A percentile compares a stretch with the other conserved stretches of the same genome.
phyloP scores from a whole-genome alignment of 768 basidiomycete species.

The Phaeotremella skinneri region DNA sequence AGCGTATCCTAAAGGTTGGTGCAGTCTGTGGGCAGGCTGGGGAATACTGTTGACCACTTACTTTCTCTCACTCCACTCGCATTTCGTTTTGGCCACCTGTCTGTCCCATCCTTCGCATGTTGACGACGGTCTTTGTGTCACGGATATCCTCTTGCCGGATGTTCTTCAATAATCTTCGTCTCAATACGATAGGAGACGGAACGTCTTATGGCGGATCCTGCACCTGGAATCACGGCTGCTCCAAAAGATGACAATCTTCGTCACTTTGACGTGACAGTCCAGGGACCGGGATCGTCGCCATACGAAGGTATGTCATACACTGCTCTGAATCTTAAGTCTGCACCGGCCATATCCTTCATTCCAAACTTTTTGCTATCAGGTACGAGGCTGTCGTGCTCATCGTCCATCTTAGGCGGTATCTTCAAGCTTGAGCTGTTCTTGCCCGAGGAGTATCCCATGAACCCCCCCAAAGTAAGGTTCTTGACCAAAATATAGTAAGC shows the following conservation, averaged over 20 bases:
- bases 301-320: conserved; percentile 68
- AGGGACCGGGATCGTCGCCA: conserved; percentile 90
- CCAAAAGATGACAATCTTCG: conserved; percentile 97
- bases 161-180: background rate
- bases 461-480: conserved; percentile 96
- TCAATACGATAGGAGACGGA: conserved; percentile 91
- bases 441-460: conserved; percentile 99
- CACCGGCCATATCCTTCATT: background rate
- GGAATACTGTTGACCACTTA: background rate
- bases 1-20: conserved; percentile 51
- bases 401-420: conserved; percentile 64
- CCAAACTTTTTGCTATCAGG: background rate
- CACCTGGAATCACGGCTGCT: conserved; percentile 90
- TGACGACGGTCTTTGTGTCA: background rate
- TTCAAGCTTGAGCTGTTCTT: conserved; percentile 97
- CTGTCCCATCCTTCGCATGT: background rate
- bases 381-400: conserved; percentile 2
- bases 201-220: conserved; percentile 90
- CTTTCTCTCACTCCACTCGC: background rate
- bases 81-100: background rate
- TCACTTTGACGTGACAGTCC: conserved; percentile 97
- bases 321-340: background rate
- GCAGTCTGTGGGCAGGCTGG: background rate
- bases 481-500: conserved; percentile 84
- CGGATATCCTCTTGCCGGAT: background rate